A percentile compares a stretch with the other conserved stretches of the same genome.
Conservation (phyloP, 2,329 filamentous ascomycete genomes). For the Trichothecium roseum region DNA sequence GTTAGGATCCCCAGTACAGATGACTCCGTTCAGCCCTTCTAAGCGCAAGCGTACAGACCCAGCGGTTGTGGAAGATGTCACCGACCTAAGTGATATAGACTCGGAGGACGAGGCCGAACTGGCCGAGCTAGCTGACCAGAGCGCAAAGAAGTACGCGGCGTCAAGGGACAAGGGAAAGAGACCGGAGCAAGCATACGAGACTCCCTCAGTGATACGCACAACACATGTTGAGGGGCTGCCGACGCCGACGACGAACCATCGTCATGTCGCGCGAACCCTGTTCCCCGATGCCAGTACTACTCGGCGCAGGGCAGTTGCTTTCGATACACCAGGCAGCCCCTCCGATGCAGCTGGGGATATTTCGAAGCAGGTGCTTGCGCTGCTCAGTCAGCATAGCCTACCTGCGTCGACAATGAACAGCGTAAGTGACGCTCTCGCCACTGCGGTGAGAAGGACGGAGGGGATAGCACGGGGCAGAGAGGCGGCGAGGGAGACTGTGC, state of each 20-base stretch:
- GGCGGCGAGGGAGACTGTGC: conserved; percentile 49
- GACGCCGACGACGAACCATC: conserved; percentile 16
- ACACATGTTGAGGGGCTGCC: conserved; percentile 14
- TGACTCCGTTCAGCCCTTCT: conserved; percentile 10
- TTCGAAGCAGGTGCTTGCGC: conserved; percentile 34
- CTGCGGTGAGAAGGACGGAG: conserved; percentile 45
- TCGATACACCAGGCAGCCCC: conserved; percentile 12
- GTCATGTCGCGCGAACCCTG: conserved; percentile 20
- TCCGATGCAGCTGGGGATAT: conserved; percentile 17
- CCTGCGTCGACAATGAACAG: conserved; percentile 21
- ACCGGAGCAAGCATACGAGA: conserved; percentile 10
- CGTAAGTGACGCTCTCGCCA: conserved; percentile 36
- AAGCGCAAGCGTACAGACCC: conserved; percentile 17
- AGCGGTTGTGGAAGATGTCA: conserved; percentile 15
- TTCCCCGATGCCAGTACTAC: conserved; percentile 15
- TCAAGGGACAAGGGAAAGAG: conserved; percentile 3
- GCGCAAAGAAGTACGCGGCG: conserved; percentile 13
- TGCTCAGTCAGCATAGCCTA: conserved; percentile 35
- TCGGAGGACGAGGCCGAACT: conserved; percentile 29
- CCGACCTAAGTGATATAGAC: conserved; percentile 20
- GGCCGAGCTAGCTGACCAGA: conserved; percentile 22
- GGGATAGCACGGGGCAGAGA: conserved; percentile 58
- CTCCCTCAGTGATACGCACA: conserved; percentile 13
- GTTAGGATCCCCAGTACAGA: not conserved
- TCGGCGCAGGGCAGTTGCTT: conserved; percentile 21